Conservation (phyloP, 116 monocot species). For the Zostera marina region DNA sequence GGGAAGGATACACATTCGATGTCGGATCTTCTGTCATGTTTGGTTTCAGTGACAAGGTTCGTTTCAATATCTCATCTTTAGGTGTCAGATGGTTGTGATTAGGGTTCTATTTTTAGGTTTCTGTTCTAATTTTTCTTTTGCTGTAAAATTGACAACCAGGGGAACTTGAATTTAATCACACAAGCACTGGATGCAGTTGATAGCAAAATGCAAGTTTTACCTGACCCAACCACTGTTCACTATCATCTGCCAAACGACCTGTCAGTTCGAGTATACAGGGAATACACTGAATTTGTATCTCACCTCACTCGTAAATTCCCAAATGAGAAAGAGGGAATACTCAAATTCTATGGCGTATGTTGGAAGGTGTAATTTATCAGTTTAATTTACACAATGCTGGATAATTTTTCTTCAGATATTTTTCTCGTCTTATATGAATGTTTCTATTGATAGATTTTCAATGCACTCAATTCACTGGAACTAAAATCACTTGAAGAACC, state of each 20-base stretch:
- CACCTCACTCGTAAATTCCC: conserved; percentile 69
- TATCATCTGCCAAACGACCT: conserved; percentile 75
- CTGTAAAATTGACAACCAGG: conserved; percentile 20
- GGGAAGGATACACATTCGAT: conserved; percentile 89
- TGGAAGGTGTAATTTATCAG: conserved; percentile 52
- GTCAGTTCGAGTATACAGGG: conserved; percentile 67
- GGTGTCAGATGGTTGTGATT: not conserved
- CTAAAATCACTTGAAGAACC: conserved; percentile 97
- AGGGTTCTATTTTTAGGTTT: not conserved
- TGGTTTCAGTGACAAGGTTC: conserved; percentile 90
- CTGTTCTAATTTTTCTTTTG: not conserved
- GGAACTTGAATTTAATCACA: conserved; percentile 89
- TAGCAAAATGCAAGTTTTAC: conserved; percentile 53
- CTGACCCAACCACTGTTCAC: conserved; percentile 88
- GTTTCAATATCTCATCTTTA: not conserved
- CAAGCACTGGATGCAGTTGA: conserved; percentile 78
- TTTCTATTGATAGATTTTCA: conserved; percentile 48
- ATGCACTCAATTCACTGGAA: conserved; percentile 83
- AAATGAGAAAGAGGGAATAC: conserved; percentile 81
- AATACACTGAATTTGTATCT: conserved; percentile 43
- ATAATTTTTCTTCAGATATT: not conserved
- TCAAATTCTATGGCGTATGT: conserved; percentile 67
- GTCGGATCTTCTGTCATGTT: conserved; percentile 99
- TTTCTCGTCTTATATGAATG: conserved; percentile 4
- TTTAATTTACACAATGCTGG: not conserved